Conservation (phyloP, 2,329 filamentous ascomycete species). For the Paecilomyces sp. region DNA sequence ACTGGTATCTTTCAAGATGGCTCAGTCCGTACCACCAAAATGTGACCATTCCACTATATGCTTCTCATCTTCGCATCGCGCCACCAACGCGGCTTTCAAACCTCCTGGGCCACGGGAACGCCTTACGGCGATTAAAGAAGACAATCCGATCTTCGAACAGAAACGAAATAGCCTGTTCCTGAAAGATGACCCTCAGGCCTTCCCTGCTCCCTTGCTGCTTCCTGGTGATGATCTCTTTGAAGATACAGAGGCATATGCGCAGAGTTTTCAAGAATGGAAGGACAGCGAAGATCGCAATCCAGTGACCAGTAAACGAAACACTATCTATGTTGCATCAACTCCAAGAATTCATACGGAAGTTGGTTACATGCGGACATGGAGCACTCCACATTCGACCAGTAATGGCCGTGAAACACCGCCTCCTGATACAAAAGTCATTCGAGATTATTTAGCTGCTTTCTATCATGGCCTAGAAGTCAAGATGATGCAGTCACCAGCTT, state of each 20-base stretch:
- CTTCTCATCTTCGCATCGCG: no score
- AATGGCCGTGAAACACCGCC: background rate
- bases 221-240: conserved; percentile 53
- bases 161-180: no score
- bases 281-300: conserved; percentile 42
- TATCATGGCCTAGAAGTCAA: conserved; percentile 51
- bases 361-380: conserved; percentile 39
- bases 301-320: conserved; percentile 39
- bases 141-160: no score
- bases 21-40: no score
- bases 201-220: conserved; percentile 54
- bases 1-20: no score
- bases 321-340: conserved; percentile 48
- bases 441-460: conserved; percentile 41
- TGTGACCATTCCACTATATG: no score
- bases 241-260: conserved; percentile 45
- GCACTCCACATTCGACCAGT: conserved; percentile 13
- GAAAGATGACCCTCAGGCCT: conserved; percentile 20
- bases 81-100: no score
- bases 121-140: no score
- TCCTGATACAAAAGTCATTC: conserved; percentile 23
- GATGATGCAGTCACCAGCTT: no score
- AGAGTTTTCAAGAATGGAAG: conserved; percentile 49
- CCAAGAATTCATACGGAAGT: conserved; percentile 36
- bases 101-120: no score